Conservation (phyloP, 2,329 filamentous ascomycete genomes). For the Trichoderma sp. region DNA sequence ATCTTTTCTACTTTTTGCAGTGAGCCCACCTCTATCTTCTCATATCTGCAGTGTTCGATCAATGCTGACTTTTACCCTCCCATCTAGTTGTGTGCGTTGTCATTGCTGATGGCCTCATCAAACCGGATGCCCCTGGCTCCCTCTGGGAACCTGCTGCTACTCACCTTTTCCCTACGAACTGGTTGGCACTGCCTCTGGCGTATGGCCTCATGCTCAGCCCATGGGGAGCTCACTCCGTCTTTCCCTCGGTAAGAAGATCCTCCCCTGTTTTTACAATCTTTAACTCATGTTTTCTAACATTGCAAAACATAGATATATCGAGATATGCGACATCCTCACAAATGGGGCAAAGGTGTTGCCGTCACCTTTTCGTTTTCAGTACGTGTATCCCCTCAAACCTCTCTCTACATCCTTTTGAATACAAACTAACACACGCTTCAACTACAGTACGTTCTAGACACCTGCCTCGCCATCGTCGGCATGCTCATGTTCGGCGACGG, state of each 20-base stretch:
- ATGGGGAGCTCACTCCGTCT: slow-evolving; percentile 64
- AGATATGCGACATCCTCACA: slow-evolving; percentile 71
- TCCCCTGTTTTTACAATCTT: too few species aligned
- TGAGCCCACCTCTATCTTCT: slow-evolving; percentile 42
- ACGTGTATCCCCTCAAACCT: slow-evolving; percentile 33
- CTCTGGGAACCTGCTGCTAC: slow-evolving; percentile 76
- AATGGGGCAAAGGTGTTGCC: slow-evolving; percentile 71
- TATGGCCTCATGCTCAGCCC: slow-evolving; percentile 86
- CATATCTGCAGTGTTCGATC: not conserved
- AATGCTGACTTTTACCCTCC: not conserved
- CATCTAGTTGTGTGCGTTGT: slow-evolving; percentile 67
- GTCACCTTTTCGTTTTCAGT: slow-evolving; percentile 83
- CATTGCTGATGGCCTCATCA: slow-evolving; percentile 81
- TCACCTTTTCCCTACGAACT: slow-evolving; percentile 79
- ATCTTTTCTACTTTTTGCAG: slow-evolving; percentile 86
- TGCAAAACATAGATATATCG: slow-evolving; percentile 50
- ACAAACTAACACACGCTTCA: not conserved
- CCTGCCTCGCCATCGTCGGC: slow-evolving; percentile 76
- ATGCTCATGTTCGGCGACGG: slow-evolving; percentile 91
- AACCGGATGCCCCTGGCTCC: slow-evolving; percentile 75
- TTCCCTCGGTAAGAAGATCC: slow-evolving; percentile 65
- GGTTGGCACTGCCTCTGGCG: slow-evolving; percentile 81
- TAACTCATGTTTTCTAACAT: not conserved
- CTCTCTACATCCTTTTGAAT: not conserved
- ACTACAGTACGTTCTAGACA: slow-evolving; percentile 70